Conservation (phyloP, 495 filamentous ascomycete genomes). For the Podospora didyma region DNA sequence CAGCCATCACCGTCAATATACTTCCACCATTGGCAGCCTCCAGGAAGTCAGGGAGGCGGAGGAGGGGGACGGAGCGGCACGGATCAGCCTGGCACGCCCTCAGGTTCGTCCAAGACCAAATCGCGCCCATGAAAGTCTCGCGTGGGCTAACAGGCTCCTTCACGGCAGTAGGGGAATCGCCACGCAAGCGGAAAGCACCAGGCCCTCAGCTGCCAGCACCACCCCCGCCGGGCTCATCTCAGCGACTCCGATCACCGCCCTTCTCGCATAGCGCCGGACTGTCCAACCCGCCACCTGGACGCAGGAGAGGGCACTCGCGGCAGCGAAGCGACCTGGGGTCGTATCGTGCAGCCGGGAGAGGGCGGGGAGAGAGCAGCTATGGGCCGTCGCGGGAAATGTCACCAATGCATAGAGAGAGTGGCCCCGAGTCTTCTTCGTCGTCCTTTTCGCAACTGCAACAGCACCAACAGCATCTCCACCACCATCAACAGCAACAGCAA, state of each 20-base stretch:
- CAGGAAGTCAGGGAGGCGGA: conserved; percentile 56
- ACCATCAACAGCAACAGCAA: conserved; percentile 14
- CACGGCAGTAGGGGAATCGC: conserved; percentile 54
- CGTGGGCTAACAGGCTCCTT: conserved; percentile 47
- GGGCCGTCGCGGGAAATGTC: conserved; percentile 39
- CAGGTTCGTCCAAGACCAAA: conserved; percentile 61
- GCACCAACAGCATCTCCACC: conserved; percentile 10
- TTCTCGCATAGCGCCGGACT: conserved; percentile 54
- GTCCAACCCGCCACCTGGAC: conserved; percentile 53
- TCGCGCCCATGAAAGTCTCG: conserved; percentile 43
- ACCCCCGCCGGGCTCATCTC: conserved; percentile 44
- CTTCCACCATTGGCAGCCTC: conserved; percentile 91
- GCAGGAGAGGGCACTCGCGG: conserved; percentile 62
- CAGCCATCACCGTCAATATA: conserved; percentile 65
- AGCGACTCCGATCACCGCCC: conserved; percentile 52
- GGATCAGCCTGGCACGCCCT: conserved; percentile 60
- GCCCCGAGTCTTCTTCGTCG: conserved; percentile 16
- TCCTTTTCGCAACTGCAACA: conserved; percentile 7
- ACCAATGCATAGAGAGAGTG: conserved; percentile 31
- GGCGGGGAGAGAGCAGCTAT: conserved; percentile 29
- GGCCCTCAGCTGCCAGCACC: conserved; percentile 57
- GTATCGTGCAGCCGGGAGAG: conserved; percentile 38
- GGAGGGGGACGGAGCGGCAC: conserved; percentile 43
- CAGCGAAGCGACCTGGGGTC: conserved; percentile 64
- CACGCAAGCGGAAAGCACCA: conserved; percentile 70